Evolutionary conservation across 1,139 yeast species (phyloP).

Genomic region (Pichia sp.): DNA sequence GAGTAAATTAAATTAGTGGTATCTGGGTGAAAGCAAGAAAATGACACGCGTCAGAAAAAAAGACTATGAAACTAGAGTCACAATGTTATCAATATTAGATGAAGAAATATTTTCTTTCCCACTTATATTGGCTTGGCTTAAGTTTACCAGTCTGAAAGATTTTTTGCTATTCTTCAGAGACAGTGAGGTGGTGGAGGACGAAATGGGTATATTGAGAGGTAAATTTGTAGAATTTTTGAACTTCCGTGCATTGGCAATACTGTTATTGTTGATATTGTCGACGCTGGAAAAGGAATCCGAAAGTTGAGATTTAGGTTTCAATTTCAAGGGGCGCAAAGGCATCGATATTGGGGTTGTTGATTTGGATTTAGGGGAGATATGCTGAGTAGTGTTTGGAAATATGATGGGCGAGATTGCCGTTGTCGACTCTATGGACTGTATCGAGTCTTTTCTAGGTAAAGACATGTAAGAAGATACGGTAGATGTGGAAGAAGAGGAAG

Average conservation of each 20-base stretch:
- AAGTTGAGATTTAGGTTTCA: constrained; percentile 12
- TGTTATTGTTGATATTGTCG: background rate
- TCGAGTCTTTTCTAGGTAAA: constrained; percentile 16
- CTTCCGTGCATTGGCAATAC: constrained; percentile 1
- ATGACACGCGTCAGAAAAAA: no score
- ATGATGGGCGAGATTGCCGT: no score
- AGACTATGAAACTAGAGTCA: background rate
- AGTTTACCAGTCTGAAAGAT: constrained; percentile 1
- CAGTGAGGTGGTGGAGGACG: background rate
- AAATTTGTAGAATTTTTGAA: background rate
- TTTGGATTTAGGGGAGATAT: background rate
- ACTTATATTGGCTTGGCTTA: background rate
- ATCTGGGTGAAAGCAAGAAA: background rate
- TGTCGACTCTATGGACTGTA: constrained; percentile 18
- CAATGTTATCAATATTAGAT: background rate
- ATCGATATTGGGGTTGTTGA: constrained; percentile 6
- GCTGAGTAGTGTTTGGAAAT: background rate
- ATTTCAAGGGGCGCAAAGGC: constrained; percentile 18
- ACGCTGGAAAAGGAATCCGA: background rate
- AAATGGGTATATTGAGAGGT: constrained; percentile 7
- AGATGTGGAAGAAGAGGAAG: constrained; percentile 19
- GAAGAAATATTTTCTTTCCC: constrained; percentile 1
- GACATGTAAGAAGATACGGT: constrained; percentile 20
- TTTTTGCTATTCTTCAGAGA: constrained; percentile 6
- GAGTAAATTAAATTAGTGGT: background rate